phyloP scores from a whole-genome alignment of 352 stramenopile species.

The Globisporangium perplexum region DNA sequence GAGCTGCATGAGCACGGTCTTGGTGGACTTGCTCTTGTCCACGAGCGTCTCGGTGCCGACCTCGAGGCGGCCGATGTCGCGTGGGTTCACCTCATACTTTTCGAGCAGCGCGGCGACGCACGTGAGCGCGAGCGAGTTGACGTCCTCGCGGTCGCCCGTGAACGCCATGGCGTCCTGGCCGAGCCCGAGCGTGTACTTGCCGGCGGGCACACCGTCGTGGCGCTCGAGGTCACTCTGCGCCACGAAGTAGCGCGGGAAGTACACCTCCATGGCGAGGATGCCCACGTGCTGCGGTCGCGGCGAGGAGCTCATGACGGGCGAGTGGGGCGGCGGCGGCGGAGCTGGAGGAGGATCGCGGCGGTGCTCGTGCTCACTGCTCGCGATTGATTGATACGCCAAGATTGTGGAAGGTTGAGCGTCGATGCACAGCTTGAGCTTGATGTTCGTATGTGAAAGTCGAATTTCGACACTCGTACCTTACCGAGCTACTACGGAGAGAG shows the following conservation, averaged over 20 bases:
- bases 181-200: conserved; percentile 70
- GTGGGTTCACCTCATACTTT: conserved; percentile 42
- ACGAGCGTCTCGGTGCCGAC: conserved; percentile 97
- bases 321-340: conserved; percentile 1
- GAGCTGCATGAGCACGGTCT: conserved; percentile 77
- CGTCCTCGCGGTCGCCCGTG: conserved; percentile 64
- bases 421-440: too few relatives aligned
- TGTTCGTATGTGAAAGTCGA: too few relatives aligned
- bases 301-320: not conserved
- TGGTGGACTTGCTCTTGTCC: conserved; percentile 84
- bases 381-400: too few relatives aligned
- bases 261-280: conserved; percentile 96
- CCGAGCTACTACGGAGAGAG: too few relatives aligned
- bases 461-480: too few relatives aligned
- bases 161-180: conserved; percentile 61
- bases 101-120: conserved; percentile 45
- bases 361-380: too few relatives aligned
- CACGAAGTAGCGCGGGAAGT: conserved; percentile 94
- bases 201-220: conserved; percentile 76
- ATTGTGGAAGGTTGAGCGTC: too few relatives aligned
- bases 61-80: conserved; percentile 92
- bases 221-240: conserved; percentile 92
- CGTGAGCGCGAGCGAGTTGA: conserved; percentile 67
- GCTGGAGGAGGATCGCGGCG: too few relatives aligned
- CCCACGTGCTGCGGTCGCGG: conserved; percentile 83